A percentile compares a stretch with the other conserved stretches of the same genome.
Evolutionary conservation across 495 filamentous ascomycete species (phyloP).

Genomic region (Xylaria intraflava): DNA sequence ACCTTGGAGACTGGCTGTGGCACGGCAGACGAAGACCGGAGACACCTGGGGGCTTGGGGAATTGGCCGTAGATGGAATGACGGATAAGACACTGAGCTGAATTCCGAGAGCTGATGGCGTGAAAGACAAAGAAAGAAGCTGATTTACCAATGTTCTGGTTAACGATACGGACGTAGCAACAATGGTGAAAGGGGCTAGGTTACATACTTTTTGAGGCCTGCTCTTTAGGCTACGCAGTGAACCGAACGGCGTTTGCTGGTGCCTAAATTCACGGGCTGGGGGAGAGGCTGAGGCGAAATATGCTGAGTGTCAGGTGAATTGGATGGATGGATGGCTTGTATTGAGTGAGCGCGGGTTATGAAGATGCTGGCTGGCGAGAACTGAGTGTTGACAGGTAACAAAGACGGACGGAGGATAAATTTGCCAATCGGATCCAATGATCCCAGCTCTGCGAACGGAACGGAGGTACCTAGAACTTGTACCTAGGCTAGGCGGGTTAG

Average conservation of each 20-base stretch:
- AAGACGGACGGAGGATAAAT: no score
- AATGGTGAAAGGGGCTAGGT: slow-evolving; percentile 12
- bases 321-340: not conserved
- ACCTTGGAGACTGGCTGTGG: not conserved
- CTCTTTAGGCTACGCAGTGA: not conserved
- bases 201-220: not conserved
- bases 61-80: not conserved
- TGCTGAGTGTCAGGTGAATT: not conserved
- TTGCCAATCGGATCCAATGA: no score
- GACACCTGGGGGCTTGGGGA: not conserved
- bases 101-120: not conserved
- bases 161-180: not conserved
- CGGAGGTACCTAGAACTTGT: not conserved
- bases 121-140: not conserved
- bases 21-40: not conserved
- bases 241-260: not conserved
- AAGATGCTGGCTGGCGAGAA: no score
- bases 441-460: no score
- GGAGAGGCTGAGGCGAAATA: not conserved
- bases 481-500: no score
- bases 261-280: not conserved
- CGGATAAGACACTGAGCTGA: not conserved
- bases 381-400: no score
- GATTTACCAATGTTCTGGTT: not conserved
- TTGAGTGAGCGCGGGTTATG: not conserved